These are phyloP conservation scores for Zygoascus ofunaensis DNA, from an alignment of 805 yeast species.

Conservation along the genomic window DNA sequence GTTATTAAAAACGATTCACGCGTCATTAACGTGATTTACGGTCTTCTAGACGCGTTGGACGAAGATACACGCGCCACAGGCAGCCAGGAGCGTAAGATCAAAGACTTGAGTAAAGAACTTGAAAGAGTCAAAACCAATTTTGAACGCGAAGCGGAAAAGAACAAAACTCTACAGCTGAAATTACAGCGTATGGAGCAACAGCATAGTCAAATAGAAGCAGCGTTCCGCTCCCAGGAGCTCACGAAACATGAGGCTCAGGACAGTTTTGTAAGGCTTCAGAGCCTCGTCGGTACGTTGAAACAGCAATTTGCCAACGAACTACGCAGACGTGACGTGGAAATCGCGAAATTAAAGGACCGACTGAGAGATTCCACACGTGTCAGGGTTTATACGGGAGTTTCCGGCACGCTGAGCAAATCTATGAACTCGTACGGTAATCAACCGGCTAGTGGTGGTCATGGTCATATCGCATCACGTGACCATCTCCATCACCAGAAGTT, in stretches of 20 bases:
- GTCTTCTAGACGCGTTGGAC: conserved; percentile 18
- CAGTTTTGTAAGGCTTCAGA: conserved; percentile 2
- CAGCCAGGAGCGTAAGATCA: conserved; percentile 1
- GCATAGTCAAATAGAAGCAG: conserved; percentile 5
- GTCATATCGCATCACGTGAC: neutral
- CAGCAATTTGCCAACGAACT: conserved; percentile 18
- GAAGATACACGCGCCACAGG: conserved; percentile 12
- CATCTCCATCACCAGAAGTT: neutral
- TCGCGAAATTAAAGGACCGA: conserved; percentile 16
- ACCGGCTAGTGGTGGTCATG: neutral
- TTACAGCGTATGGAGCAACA: conserved; percentile 4
- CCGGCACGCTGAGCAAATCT: conserved; percentile 12
- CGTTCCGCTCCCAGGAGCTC: conserved; percentile 1
- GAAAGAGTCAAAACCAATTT: conserved; percentile 5
- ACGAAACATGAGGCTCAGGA: conserved; percentile 8
- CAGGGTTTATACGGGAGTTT: conserved; percentile 8
- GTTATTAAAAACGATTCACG: conserved; percentile 14
- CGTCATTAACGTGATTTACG: conserved; percentile 19
- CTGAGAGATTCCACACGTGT: conserved; percentile 14
- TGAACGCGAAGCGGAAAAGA: conserved; percentile 4
- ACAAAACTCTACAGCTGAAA: conserved; percentile 11
- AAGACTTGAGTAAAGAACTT: conserved; percentile 10
- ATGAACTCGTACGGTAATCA: conserved; percentile 9
- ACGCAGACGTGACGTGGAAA: conserved; percentile 19
- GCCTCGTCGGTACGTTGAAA: conserved; percentile 9